Evolutionary conservation across 768 basidiomycete genomes (phyloP).

Genomic region (Lactifluus echinatus): DNA sequence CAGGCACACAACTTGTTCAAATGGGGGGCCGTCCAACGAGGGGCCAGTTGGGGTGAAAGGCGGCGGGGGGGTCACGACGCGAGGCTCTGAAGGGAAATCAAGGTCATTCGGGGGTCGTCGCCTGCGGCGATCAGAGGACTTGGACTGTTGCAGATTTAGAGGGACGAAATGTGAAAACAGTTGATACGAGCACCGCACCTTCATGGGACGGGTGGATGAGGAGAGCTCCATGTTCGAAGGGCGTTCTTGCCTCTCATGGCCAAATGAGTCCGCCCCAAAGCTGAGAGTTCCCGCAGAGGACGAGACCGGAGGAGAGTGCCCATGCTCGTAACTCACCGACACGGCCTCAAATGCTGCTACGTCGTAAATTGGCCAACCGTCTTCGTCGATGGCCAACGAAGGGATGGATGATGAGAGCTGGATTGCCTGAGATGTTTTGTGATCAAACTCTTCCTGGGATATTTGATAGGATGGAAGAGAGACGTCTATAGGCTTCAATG

Average conservation of each 20-base stretch:
- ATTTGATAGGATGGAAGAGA: conserved; percentile 18
- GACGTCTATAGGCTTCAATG: neutral
- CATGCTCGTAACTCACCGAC: neutral
- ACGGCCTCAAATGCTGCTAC: conserved; percentile 11
- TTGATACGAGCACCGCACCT: neutral
- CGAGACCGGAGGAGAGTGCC: neutral
- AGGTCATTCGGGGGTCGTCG: neutral
- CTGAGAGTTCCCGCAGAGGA: conserved; percentile 3
- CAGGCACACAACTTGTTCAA: conserved; percentile 25
- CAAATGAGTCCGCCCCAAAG: neutral
- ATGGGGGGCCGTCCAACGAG: conserved; percentile 32
- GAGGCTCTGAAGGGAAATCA: neutral
- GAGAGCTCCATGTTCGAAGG: neutral
- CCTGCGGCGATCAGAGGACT: neutral
- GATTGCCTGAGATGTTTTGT: conserved; percentile 6
- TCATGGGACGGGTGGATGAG: neutral
- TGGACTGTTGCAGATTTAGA: neutral
- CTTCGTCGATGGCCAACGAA: neutral
- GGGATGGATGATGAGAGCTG: neutral
- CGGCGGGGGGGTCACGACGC: conserved; percentile 29
- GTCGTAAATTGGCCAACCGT: conserved; percentile 16
- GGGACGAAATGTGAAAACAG: neutral
- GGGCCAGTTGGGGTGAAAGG: conserved; percentile 32
- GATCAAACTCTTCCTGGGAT: conserved; percentile 13
- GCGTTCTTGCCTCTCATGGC: neutral